Base-by-base conservation (phyloP, 2,329 filamentous ascomycete species). In the Nemania sp. region DNA sequence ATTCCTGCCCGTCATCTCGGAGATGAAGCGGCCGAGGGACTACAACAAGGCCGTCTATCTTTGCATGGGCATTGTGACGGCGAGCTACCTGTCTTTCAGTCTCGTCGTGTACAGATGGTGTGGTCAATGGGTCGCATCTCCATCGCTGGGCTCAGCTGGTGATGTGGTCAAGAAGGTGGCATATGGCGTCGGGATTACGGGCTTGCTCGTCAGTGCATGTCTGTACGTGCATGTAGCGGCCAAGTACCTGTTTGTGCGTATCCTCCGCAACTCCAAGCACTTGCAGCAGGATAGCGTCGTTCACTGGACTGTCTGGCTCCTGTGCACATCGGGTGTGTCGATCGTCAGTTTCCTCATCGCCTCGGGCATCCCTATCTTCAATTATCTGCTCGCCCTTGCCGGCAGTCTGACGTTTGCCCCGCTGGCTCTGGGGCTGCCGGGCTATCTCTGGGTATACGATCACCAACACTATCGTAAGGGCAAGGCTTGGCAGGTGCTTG, bases 1-100 rank as follows among this genome's bases (percentile, higher is more conserved):
- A 1, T 91, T 90, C 73, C 78, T 91, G 1, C 87, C 88, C 4
- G 87, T 91, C 66, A 90, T 91, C 61, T 87, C 85, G 0, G 89
- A 91, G 79, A 91, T 91, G 88, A 81, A 80, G 49, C 81, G 83
- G 32, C 88, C 89, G 0, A 81, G 80, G 22, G 86, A 90, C 71
- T 91, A 87, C 76, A 83, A 83, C 67, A 90, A 89, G 76, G 85
- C 89, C 0, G 80, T 90, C 0, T 89, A 85, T 73, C 77, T 85
- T 15, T 88, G 86, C 77, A 89, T 89, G 87, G 80, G 77, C 18
- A 77, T 90, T 59, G 87, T 89, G 4, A 86, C 84, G 4, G 62
- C 62, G 5, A 84, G 85, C 0, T 90, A 90, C 73, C 80, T 89
- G 11, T 82, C 84, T 35, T 88, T 90, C 74, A 84, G 83, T 49